Conservation (phyloP, 768 basidiomycete genomes). For the Auricularia heimuer region DNA sequence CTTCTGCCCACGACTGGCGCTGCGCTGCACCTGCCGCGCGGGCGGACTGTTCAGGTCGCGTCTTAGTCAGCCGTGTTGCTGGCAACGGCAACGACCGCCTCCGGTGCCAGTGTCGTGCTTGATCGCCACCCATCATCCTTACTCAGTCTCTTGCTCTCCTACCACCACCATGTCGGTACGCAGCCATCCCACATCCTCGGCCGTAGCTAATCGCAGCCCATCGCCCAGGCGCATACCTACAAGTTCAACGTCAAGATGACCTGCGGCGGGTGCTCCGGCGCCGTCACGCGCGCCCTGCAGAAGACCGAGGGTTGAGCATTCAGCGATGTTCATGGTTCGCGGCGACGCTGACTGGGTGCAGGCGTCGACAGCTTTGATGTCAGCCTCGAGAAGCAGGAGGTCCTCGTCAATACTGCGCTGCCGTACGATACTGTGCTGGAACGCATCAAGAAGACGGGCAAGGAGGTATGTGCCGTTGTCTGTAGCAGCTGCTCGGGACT, state of each 20-base stretch:
- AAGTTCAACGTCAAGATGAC: slow-evolving; percentile 90
- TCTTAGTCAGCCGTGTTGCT: too few relatives aligned
- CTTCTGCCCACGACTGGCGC: too few relatives aligned
- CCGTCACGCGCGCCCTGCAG: slow-evolving; percentile 61
- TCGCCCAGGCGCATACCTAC: slow-evolving; percentile 37
- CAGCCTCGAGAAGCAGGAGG: slow-evolving; percentile 59
- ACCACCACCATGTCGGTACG: too few relatives aligned
- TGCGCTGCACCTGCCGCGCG: too few relatives aligned
- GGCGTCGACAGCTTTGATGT: slow-evolving; percentile 53
- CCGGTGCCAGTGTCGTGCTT: too few relatives aligned
- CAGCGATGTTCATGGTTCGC: not conserved
- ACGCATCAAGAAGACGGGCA: slow-evolving; percentile 87
- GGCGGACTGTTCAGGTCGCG: too few relatives aligned
- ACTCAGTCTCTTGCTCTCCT: too few relatives aligned
- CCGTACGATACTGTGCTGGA: slow-evolving; percentile 55
- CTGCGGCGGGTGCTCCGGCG: slow-evolving; percentile 78
- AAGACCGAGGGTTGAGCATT: slow-evolving; percentile 45
- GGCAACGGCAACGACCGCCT: too few relatives aligned
- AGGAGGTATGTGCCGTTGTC: slow-evolving; percentile 45
- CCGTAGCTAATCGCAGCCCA: too few relatives aligned
- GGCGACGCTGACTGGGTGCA: slow-evolving; percentile 14
- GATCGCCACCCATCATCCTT: too few relatives aligned
- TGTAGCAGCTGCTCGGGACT: not conserved
- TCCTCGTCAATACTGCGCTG: slow-evolving; percentile 51
- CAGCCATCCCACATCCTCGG: too few relatives aligned